phyloP scores from a whole-genome alignment of 2,329 filamentous ascomycete genomes.

The Fusarium pilosicola region DNA sequence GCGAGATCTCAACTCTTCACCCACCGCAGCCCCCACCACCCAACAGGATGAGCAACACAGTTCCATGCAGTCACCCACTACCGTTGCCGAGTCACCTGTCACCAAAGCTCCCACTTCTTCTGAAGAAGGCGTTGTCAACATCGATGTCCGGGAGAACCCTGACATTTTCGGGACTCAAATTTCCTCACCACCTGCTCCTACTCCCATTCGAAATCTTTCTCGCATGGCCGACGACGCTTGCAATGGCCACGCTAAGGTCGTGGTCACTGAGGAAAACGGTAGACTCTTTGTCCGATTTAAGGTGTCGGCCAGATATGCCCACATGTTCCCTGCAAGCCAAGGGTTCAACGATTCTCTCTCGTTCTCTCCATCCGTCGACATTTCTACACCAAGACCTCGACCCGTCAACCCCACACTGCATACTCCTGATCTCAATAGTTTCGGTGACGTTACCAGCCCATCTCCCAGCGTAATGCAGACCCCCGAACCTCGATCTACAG shows the following conservation, averaged over 20 bases:
- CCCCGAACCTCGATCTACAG: slow-evolving; percentile 2
- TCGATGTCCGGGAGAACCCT: slow-evolving; percentile 49
- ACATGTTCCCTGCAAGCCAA: slow-evolving; percentile 46
- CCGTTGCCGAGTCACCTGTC: not conserved
- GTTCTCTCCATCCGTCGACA: not conserved
- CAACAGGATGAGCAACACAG: not conserved
- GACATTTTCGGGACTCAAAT: slow-evolving; percentile 48
- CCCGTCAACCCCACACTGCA: not conserved
- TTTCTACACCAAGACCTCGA: not conserved
- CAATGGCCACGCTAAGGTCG: slow-evolving; percentile 47
- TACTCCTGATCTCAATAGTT: slow-evolving; percentile 8
- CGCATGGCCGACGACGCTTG: slow-evolving; percentile 43
- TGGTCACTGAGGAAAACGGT: slow-evolving; percentile 43
- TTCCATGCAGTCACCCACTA: not conserved
- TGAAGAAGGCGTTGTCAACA: slow-evolving; percentile 44
- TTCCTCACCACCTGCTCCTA: slow-evolving; percentile 25
- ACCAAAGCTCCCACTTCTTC: not conserved
- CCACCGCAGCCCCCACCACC: not conserved
- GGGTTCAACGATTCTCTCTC: slow-evolving; percentile 41
- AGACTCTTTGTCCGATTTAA: slow-evolving; percentile 53
- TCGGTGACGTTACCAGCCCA: not conserved
- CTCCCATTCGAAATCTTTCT: slow-evolving; percentile 41
- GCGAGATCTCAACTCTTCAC: not conserved
- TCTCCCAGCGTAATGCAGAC: not conserved
- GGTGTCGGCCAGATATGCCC: slow-evolving; percentile 47